Conservation (phyloP, 2,329 filamentous ascomycete genomes). For the Emmonsia crescens region DNA sequence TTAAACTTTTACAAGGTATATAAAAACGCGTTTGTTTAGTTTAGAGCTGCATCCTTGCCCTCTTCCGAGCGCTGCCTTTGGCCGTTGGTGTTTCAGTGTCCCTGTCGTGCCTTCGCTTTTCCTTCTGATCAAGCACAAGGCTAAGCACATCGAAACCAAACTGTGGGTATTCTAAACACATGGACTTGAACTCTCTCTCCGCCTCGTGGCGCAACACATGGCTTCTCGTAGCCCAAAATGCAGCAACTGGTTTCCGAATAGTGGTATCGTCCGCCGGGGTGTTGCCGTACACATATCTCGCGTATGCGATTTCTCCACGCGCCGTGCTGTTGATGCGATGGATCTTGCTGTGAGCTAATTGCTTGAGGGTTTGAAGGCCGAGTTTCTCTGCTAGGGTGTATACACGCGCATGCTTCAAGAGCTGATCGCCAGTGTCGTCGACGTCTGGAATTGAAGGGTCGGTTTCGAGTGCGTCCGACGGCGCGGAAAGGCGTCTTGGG, state of each 20-base stretch:
- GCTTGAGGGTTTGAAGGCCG: constrained; percentile 55
- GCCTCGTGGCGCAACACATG: constrained; percentile 78
- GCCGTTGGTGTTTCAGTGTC: constrained; percentile 24
- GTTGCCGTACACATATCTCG: constrained; percentile 77
- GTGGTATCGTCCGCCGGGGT: constrained; percentile 57
- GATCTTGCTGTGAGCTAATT: constrained; percentile 76
- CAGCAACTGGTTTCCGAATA: constrained; percentile 74
- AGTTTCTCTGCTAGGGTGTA: constrained; percentile 83
- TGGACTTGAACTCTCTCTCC: constrained; percentile 68
- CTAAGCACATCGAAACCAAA: constrained; percentile 89
- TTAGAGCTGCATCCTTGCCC: constrained; percentile 14
- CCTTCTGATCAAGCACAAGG: constrained; percentile 35
- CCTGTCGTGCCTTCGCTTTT: constrained; percentile 30
- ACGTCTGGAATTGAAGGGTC: constrained; percentile 55
- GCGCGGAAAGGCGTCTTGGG: constrained; percentile 48
- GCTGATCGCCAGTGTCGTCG: constrained; percentile 69
- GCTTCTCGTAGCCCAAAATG: constrained; percentile 74
- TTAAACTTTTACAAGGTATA: neutral
- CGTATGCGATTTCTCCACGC: constrained; percentile 83
- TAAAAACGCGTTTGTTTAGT: neutral
- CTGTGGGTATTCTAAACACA: constrained; percentile 82
- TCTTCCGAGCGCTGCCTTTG: constrained; percentile 32
- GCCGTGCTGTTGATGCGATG: constrained; percentile 82
- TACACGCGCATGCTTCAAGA: constrained; percentile 78
- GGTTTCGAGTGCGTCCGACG: constrained; percentile 57